These are phyloP conservation scores for Ceratobasidium sp. DNA, from an alignment of 1,284 basidiomycete species.

Conservation along the genomic window DNA sequence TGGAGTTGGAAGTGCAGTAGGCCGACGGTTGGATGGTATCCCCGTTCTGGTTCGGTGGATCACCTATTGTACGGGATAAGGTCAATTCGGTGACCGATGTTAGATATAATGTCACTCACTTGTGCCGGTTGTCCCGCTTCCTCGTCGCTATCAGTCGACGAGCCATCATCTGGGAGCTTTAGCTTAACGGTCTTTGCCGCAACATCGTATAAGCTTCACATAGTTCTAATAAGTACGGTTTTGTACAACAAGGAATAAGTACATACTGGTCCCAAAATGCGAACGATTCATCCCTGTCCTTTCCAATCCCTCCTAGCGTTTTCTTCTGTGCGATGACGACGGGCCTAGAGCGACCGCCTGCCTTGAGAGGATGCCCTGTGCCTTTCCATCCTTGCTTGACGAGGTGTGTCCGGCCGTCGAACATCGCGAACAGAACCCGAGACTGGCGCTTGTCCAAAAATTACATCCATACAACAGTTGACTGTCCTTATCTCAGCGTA, in stretches of 20 bases:
- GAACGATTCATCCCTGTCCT: slow-evolving; percentile 90
- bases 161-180: slow-evolving; percentile 52
- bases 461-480: background rate
- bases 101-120: slow-evolving; percentile 42
- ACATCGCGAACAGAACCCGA: slow-evolving; percentile 43
- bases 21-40: slow-evolving; percentile 75
- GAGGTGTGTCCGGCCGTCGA: slow-evolving; percentile 80
- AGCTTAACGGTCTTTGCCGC: slow-evolving; percentile 80
- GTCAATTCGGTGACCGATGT: slow-evolving; percentile 7
- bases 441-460: slow-evolving; percentile 15
- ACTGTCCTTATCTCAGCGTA: background rate
- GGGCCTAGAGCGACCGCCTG: slow-evolving; percentile 72
- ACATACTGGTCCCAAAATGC: slow-evolving; percentile 96
- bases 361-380: slow-evolving; percentile 73
- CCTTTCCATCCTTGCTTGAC: slow-evolving; percentile 87
- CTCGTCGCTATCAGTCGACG: slow-evolving; percentile 52
- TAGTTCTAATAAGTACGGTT: slow-evolving; percentile 11
- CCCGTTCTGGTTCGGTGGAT: slow-evolving; percentile 73
- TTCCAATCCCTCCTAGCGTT: slow-evolving; percentile 81
- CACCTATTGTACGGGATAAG: slow-evolving; percentile 43
- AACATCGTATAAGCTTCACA: slow-evolving; percentile 74
- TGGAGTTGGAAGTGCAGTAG: slow-evolving; percentile 48
- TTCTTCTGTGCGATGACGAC: slow-evolving; percentile 84
- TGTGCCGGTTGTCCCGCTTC: slow-evolving; percentile 53
- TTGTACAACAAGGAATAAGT: slow-evolving; percentile 2